phyloP scores from a whole-genome alignment of 306 rosid genomes.

The Cucurbita moschata region DNA sequence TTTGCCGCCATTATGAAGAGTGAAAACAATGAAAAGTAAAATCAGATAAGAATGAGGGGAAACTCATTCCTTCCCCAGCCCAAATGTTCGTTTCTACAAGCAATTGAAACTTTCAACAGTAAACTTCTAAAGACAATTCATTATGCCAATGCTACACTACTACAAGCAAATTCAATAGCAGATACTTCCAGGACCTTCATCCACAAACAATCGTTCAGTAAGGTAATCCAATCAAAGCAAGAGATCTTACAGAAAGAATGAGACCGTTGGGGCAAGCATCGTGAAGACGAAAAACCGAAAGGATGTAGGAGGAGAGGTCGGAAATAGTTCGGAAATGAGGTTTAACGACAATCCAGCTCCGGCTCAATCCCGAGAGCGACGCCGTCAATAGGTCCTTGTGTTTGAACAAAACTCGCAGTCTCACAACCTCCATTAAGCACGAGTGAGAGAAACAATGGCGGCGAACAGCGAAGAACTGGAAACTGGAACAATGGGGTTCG shows the following conservation, averaged over 20 bases:
- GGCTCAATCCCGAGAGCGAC: slow-evolving; percentile 51
- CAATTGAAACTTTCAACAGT: background rate
- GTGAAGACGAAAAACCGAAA: slow-evolving; percentile 33
- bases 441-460: background rate
- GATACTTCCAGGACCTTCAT: background rate
- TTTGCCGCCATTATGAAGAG: background rate
- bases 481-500: background rate
- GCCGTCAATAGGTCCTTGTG: slow-evolving; percentile 28
- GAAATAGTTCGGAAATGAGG: slow-evolving; percentile 55
- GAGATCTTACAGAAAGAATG: slow-evolving; percentile 41
- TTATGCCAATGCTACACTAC: background rate
- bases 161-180: background rate
- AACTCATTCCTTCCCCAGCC: background rate
- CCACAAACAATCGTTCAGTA: background rate
- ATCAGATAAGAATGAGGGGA: background rate
- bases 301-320: slow-evolving; percentile 42
- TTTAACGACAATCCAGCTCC: slow-evolving; percentile 71
- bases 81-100: background rate
- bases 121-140: background rate
- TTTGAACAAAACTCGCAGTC: slow-evolving; percentile 60
- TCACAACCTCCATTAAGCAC: slow-evolving; percentile 27
- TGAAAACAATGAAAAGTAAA: background rate
- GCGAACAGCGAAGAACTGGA: background rate
- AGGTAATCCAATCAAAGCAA: background rate
- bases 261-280: slow-evolving; percentile 57